Percentiles rank a stretch among this genome's conserved stretches.
These are phyloP conservation scores for Neurospora sp. DNA, from an alignment of 495 filamentous ascomycete genomes.

Conservation along the genomic window DNA sequence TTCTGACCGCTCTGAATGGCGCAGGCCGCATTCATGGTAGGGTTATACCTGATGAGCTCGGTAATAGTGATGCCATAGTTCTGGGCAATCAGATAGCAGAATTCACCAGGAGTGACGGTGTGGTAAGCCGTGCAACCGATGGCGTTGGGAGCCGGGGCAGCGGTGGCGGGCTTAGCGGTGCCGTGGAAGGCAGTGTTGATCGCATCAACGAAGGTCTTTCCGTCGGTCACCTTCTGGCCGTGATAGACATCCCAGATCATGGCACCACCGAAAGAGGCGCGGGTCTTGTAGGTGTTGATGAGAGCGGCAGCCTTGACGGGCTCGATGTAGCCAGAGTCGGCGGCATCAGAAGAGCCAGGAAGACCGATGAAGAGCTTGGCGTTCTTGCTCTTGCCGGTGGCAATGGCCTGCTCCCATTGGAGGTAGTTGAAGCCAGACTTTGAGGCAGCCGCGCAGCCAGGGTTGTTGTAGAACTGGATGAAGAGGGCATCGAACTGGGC, in stretches of 20 bases:
- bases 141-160: slow-evolving; percentile 3
- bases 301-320: slow-evolving; percentile 11
- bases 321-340: slow-evolving; percentile 21
- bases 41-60: slow-evolving; percentile 5
- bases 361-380: slow-evolving; percentile 57
- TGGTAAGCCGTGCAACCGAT: slow-evolving; percentile 7
- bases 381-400: slow-evolving; percentile 41
- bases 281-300: slow-evolving; percentile 24
- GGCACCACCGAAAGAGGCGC: slow-evolving; percentile 28
- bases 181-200: slow-evolving; percentile 13
- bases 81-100: slow-evolving; percentile 8
- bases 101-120: slow-evolving; percentile 7
- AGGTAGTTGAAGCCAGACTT: slow-evolving; percentile 49
- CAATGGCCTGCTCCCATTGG: slow-evolving; percentile 50
- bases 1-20: not conserved
- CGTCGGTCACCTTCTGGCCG: slow-evolving; percentile 14
- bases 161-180: slow-evolving; percentile 4
- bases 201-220: slow-evolving; percentile 21
- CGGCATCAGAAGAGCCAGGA: slow-evolving; percentile 39
- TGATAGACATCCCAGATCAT: slow-evolving; percentile 33
- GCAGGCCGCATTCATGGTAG: slow-evolving; percentile 1
- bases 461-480: slow-evolving; percentile 69
- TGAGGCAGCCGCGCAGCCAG: slow-evolving; percentile 38
- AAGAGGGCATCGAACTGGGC: slow-evolving; percentile 53
- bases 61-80: slow-evolving; percentile 4